phyloP scores from a whole-genome alignment of 2,329 filamentous ascomycete genomes.

The Neurospora sp. region DNA sequence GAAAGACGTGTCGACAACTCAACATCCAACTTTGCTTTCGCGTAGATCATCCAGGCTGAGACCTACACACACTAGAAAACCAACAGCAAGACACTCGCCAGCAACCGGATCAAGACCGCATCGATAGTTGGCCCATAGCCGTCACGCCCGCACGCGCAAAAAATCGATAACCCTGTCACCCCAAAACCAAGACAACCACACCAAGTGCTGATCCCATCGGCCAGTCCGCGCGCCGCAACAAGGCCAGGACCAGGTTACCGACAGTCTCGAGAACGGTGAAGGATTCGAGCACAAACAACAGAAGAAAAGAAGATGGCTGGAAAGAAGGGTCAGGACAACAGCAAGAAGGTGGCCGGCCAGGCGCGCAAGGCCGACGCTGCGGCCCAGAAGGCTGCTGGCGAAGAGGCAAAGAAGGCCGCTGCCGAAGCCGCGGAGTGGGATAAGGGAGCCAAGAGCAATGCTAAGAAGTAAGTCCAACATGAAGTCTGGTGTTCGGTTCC shows the following conservation, averaged over 20 bases:
- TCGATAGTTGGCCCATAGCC: background rate
- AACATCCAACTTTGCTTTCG: background rate
- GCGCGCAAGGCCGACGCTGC: conserved; percentile 87
- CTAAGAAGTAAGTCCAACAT: conserved; percentile 65
- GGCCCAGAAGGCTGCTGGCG: conserved; percentile 65
- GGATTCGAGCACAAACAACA: conserved; percentile 1
- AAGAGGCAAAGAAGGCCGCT: conserved; percentile 54
- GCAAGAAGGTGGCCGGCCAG: conserved; percentile 83
- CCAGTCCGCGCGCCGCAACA: background rate
- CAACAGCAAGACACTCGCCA: background rate
- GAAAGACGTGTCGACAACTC: background rate
- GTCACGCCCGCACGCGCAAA: background rate
- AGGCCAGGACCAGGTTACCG: background rate
- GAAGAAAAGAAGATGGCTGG: conserved; percentile 47
- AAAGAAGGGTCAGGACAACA: conserved; percentile 72
- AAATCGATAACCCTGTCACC: background rate
- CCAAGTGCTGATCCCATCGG: background rate
- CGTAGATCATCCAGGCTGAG: background rate
- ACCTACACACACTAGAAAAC: background rate
- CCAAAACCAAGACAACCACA: background rate
- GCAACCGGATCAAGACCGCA: background rate
- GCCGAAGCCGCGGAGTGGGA: conserved; percentile 70
- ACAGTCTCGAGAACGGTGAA: background rate
- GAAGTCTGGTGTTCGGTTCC: background rate
- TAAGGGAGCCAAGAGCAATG: conserved; percentile 73